A percentile compares a stretch with the other conserved stretches of the same genome.
Conservation (phyloP, 176 grass and related monocot species). For the Cenchrus fungigraminus region DNA sequence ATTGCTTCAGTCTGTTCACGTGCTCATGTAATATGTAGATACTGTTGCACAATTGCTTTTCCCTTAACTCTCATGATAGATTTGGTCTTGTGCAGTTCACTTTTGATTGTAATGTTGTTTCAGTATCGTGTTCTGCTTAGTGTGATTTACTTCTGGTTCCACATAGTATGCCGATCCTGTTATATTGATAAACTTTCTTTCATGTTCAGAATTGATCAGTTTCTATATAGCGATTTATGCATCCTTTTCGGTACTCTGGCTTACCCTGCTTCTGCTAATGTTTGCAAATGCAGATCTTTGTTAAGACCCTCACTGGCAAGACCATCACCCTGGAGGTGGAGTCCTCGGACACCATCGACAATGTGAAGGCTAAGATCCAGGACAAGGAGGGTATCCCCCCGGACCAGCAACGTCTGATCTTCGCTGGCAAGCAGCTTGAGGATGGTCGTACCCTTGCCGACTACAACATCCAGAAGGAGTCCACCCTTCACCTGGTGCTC, state of each 20-base stretch:
- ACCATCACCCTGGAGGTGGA: slow-evolving; percentile 63
- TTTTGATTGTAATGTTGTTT: background rate
- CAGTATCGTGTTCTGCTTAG: background rate
- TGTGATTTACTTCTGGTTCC: background rate
- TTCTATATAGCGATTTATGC: background rate
- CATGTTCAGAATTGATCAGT: background rate
- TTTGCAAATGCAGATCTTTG: slow-evolving; percentile 66
- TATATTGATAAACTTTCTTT: background rate
- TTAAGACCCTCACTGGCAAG: slow-evolving; percentile 70
- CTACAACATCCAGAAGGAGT: slow-evolving; percentile 41
- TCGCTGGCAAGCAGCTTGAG: slow-evolving; percentile 51
- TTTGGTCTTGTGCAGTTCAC: too few species aligned
- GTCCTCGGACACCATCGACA: slow-evolving; percentile 56
- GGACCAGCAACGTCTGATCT: slow-evolving; percentile 46
- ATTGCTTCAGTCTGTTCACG: background rate
- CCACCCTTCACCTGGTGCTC: slow-evolving; percentile 21
- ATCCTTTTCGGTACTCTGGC: background rate
- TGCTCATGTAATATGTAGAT: too few species aligned
- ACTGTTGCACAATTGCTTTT: too few species aligned
- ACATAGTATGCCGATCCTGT: background rate
- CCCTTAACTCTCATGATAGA: too few species aligned
- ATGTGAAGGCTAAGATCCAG: slow-evolving; percentile 66
- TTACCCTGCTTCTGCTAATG: background rate
- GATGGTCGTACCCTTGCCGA: slow-evolving; percentile 44
- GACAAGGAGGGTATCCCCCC: slow-evolving; percentile 62